Evolutionary conservation across 129 eudicot species (phyloP), one percentile per base, ranked within the genome.

Genomic region (Smallanthus sonchifolius): DNA sequence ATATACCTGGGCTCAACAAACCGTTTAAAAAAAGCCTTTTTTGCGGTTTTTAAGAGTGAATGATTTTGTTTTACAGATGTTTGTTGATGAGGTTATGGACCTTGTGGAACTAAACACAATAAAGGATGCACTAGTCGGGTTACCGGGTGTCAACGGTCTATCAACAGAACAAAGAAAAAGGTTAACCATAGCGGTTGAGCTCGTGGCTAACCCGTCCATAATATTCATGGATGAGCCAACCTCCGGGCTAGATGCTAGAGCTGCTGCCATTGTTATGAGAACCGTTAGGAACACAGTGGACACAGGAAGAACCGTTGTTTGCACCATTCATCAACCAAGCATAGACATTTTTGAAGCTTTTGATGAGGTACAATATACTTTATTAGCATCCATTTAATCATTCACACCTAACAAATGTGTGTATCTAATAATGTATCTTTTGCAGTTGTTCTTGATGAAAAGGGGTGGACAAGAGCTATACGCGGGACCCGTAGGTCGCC

Each of bases 141-240:
- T 92, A 43, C 97, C 97, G 2, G 97, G 93, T 44, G 86, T 92
- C 47, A 89, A 79, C 65, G 97, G 92, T 75, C 83, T 92, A 13
- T 92, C 97, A 19, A 89, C 94, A 0, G 96, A 92, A 78, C 96
- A 92, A 15, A 75, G 96, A 64, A 92, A 92, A 69, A 70, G 97
- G 82, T 79, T 92, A 5, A 92, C 97, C 43, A 87, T 92, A 47
- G 90, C 87, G 47, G 90, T 86, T 32, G 90, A 86, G 87, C 74
- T 86, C 5, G 90, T 86, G 45, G 87, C 90, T 45, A 86, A 83
- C 45, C 90, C 90, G 10, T 86, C 90, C 38, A 86, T 86, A 38
- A 86, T 83, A 51, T 86, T 86, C 56, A 86, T 86, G 90, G 90
- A 86, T 13, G 90, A 86, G 61, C 87, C 90, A 10, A 86, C 90